A percentile compares a stretch with the other conserved stretches of the same genome.
Conservation (phyloP, 2,329 filamentous ascomycete genomes). For the Aspergillus terreus region DNA sequence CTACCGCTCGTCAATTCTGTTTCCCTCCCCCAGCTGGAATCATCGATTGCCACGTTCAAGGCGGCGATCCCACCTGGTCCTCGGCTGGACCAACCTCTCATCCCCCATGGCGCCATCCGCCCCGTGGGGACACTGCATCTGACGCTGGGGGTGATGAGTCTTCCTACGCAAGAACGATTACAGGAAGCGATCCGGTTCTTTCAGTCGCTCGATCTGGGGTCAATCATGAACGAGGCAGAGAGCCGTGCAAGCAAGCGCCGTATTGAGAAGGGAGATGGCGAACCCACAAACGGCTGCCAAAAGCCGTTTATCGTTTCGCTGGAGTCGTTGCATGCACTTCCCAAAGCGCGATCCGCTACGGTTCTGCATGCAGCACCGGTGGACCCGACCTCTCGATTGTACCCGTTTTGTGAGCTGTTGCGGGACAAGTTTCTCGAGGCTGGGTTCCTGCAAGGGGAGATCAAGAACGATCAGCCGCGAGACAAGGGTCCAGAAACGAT, state of each 20-base stretch:
- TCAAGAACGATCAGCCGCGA: conserved; percentile 11
- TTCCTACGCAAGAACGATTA: conserved; percentile 52
- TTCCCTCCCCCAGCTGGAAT: conserved; percentile 63
- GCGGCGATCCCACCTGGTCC: conserved; percentile 46
- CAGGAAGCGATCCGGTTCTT: conserved; percentile 46
- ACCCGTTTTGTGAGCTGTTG: conserved; percentile 40
- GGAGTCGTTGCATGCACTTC: conserved; percentile 38
- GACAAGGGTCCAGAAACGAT: neutral
- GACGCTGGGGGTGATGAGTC: conserved; percentile 81
- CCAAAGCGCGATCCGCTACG: conserved; percentile 32
- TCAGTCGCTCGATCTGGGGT: conserved; percentile 41
- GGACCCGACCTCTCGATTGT: conserved; percentile 37
- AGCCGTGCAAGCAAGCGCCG: conserved; percentile 15
- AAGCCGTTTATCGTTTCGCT: conserved; percentile 42
- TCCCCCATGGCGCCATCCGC: conserved; percentile 66
- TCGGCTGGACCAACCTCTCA: conserved; percentile 26
- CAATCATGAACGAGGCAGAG: conserved; percentile 34
- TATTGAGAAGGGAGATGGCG: neutral
- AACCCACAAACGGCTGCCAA: neutral
- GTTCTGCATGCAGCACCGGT: conserved; percentile 39
- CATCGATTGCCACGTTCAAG: conserved; percentile 59
- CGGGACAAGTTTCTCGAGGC: conserved; percentile 42
- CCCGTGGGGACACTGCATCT: conserved; percentile 79
- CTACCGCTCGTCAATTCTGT: conserved; percentile 59
- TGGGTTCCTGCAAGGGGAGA: conserved; percentile 37